Percentiles rank a stretch among this genome's conserved stretches.
phyloP scores from a whole-genome alignment of 2,329 filamentous ascomycete species.

The Aureobasidium lini region DNA sequence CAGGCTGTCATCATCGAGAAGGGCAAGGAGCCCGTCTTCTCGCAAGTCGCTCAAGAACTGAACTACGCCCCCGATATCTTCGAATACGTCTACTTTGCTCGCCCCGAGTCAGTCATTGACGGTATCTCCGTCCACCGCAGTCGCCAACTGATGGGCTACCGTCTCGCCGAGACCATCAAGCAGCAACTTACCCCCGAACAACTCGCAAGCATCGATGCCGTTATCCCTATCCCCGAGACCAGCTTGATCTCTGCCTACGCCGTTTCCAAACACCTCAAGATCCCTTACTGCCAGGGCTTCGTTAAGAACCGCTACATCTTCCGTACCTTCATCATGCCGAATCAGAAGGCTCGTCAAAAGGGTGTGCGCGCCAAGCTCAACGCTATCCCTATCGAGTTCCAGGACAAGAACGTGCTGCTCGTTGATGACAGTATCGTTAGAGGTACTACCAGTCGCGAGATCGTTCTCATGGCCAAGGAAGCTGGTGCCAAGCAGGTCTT shows the following conservation, averaged over 20 bases:
- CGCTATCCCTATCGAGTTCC: constrained; percentile 78
- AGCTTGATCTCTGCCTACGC: constrained; percentile 72
- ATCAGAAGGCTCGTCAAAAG: constrained; percentile 72
- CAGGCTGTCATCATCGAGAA: constrained; percentile 82
- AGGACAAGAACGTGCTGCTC: constrained; percentile 68
- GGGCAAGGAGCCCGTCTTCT: constrained; percentile 64
- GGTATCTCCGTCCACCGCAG: constrained; percentile 81
- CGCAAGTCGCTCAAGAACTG: constrained; percentile 61
- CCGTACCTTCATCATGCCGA: constrained; percentile 81
- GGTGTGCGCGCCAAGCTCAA: constrained; percentile 85
- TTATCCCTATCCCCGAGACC: constrained; percentile 80
- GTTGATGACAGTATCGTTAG: constrained; percentile 89
- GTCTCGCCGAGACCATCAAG: constrained; percentile 66
- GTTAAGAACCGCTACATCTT: constrained; percentile 88
- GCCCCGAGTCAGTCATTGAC: constrained; percentile 76
- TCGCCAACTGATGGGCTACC: constrained; percentile 78
- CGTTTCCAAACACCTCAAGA: constrained; percentile 66
- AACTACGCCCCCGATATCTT: constrained; percentile 80
- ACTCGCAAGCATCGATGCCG: constrained; percentile 70
- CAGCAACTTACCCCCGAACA: constrained; percentile 59
- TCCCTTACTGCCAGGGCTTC: constrained; percentile 73
- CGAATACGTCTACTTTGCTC: constrained; percentile 80
- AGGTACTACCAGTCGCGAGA: constrained; percentile 73
- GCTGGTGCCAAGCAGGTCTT: constrained; percentile 75
- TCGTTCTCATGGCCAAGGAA: constrained; percentile 77